Evolutionary conservation across 1,139 yeast genomes (phyloP).

Genomic region (Yamadazyma dushanensis): DNA sequence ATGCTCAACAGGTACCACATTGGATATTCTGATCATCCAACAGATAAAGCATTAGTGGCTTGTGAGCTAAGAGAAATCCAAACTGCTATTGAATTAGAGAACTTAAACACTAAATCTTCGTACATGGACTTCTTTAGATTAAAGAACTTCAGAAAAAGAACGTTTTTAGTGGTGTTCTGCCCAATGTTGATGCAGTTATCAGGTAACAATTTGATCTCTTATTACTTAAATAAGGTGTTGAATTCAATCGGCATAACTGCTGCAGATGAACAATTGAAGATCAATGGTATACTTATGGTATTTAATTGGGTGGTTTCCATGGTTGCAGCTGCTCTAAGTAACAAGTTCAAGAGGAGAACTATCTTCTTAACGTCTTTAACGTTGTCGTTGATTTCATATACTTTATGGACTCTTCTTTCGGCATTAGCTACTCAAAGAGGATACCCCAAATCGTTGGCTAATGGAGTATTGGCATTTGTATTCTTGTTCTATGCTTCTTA

Average conservation of each 20-base stretch:
- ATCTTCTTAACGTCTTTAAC: constrained; percentile 39
- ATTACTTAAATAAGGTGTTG: constrained; percentile 49
- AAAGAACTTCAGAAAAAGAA: constrained; percentile 44
- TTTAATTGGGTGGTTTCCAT: constrained; percentile 39
- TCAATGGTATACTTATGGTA: constrained; percentile 47
- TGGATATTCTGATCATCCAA: constrained; percentile 31
- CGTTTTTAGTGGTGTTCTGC: constrained; percentile 34
- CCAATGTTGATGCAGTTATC: constrained; percentile 47
- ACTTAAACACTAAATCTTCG: constrained; percentile 22
- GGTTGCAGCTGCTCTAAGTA: constrained; percentile 29
- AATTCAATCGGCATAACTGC: constrained; percentile 50
- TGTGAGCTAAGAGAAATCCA: constrained; percentile 49
- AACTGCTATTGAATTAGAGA: constrained; percentile 37
- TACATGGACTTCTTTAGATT: constrained; percentile 38
- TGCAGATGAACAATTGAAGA: constrained; percentile 41
- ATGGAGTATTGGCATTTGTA: constrained; percentile 47
- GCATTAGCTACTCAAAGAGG: constrained; percentile 37
- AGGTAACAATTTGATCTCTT: constrained; percentile 54
- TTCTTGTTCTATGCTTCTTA: constrained; percentile 41
- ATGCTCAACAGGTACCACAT: constrained; percentile 45
- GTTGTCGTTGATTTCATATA: constrained; percentile 38
- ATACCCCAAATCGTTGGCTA: constrained; percentile 34
- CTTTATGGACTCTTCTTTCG: constrained; percentile 40
- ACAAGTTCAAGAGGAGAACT: constrained; percentile 43
- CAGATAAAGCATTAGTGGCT: constrained; percentile 36